Evolutionary conservation across 306 rosid genomes (phyloP).

Genomic region (Betula pendula): DNA sequence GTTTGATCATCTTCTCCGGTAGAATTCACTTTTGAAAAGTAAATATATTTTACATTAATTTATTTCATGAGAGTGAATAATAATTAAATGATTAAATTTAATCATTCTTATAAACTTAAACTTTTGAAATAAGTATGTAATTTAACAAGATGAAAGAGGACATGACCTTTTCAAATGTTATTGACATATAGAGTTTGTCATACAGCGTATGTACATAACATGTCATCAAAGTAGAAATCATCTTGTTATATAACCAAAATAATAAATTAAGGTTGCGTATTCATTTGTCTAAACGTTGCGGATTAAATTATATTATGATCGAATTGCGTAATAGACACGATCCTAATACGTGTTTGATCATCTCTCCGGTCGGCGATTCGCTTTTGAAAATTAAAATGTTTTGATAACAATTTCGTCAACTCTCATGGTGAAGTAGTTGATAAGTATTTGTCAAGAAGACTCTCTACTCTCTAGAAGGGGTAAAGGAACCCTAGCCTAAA

Average conservation of each 20-base stretch:
- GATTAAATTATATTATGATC: conserved; percentile 14
- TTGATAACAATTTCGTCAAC: conserved; percentile 33
- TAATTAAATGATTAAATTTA: too few relatives aligned
- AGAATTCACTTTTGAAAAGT: conserved; percentile 1
- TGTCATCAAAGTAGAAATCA: neutral
- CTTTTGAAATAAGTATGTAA: neutral
- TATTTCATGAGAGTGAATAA: too few relatives aligned
- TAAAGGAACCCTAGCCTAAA: conserved; percentile 31
- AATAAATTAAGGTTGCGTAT: conserved; percentile 16
- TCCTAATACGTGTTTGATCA: neutral
- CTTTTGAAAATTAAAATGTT: neutral
- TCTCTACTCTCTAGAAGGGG: neutral
- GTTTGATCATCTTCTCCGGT: conserved; percentile 11
- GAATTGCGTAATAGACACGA: conserved; percentile 19
- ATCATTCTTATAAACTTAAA: too few relatives aligned
- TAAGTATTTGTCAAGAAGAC: conserved; percentile 40
- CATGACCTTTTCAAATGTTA: neutral
- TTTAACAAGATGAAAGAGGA: neutral
- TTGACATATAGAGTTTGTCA: neutral
- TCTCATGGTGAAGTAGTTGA: conserved; percentile 47
- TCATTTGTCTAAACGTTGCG: conserved; percentile 5
- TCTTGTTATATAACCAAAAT: conserved; percentile 41
- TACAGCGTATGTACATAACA: neutral
- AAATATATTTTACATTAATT: neutral
- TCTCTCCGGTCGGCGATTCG: neutral